Evolutionary conservation across 345 rosid species (phyloP), one percentile per base, ranked within the genome.

Genomic region (Camelina sativa): DNA sequence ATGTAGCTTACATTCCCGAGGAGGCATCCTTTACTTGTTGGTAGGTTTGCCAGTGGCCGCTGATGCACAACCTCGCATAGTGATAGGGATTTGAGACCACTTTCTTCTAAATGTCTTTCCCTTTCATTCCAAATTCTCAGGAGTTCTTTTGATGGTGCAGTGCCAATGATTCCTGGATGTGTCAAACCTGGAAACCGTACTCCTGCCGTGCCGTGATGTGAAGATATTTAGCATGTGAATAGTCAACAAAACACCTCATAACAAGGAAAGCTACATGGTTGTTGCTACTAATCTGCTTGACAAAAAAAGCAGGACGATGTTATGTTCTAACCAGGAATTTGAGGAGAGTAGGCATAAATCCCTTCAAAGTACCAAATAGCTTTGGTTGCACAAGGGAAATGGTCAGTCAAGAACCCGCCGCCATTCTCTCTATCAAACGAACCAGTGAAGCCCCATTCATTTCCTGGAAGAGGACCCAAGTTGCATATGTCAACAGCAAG

Each of bases 331-430:
- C 98, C 97, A 3, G 93, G 93, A 59, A 91, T 88, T 5, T 90
- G 96, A 58, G 96, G 97, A 72, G 98, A 94, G 71, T 86, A 84
- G 9, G 97, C 93, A 65, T 86, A 88, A 22, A 94, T 91, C 55
- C 98, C 97, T 85, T 94, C 92, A 47, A 90, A 90, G 68, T 90
- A 86, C 96, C 98, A 94, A 82, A 94, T 90, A 69, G 97, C 97
- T 83, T 91, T 94, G 55, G 91, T 84, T 3, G 98, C 93, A 67
- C 85, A 60, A 44, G 98, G 98, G 65, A 94, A 90, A 82, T 91
- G 97, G 64, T 91, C 98, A 9, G 97, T 94, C 73, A 94, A 68
- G 67, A 87, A 91, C 34, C 97, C 93, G 2, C 97, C 97, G 1
- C 98, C 97, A 28, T 88, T 87, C 73, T 94, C 96, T 77, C 95